Conservation (phyloP, 257 asterid genomes). For the Lycium barbarum region DNA sequence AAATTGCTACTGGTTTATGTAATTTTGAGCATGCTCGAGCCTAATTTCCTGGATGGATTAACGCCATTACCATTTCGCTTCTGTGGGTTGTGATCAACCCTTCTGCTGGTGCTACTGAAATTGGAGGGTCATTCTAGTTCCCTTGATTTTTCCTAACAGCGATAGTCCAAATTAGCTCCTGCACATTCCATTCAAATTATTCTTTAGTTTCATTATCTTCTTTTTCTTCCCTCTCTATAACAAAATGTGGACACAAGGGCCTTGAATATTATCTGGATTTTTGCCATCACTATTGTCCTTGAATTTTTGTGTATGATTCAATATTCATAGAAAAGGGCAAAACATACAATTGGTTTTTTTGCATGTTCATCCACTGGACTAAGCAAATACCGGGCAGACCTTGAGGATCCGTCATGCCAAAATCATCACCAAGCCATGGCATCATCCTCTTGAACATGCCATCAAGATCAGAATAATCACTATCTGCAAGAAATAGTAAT, state of each 20-base stretch:
- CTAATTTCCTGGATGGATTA: too few species aligned
- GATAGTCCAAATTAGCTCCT: not conserved
- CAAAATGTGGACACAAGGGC: conserved; percentile 9
- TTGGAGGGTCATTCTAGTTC: conserved; percentile 89
- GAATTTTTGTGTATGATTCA: conserved; percentile 8
- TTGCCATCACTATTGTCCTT: conserved; percentile 23
- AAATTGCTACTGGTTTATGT: too few species aligned
- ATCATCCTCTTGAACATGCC: conserved; percentile 69
- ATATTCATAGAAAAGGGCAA: not conserved
- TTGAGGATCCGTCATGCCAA: conserved; percentile 73
- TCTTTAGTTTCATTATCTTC: not conserved
- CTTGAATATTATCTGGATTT: conserved; percentile 14
- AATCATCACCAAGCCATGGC: conserved; percentile 92
- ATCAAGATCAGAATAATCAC: conserved; percentile 80
- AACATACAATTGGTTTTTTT: conserved; percentile 49
- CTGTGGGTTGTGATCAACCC: conserved; percentile 85
- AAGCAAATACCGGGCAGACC: conserved; percentile 82
- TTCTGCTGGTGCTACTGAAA: conserved; percentile 55
- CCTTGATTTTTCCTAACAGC: conserved; percentile 50
- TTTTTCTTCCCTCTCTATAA: conserved; percentile 6
- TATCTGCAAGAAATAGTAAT: conserved; percentile 57
- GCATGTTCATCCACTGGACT: conserved; percentile 99
- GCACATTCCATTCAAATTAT: conserved; percentile 20
- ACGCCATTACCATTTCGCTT: conserved; percentile 78
- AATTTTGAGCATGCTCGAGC: too few species aligned